Conservation (phyloP, 2,329 filamentous ascomycete species). For the Colletotrichum caudatum region DNA sequence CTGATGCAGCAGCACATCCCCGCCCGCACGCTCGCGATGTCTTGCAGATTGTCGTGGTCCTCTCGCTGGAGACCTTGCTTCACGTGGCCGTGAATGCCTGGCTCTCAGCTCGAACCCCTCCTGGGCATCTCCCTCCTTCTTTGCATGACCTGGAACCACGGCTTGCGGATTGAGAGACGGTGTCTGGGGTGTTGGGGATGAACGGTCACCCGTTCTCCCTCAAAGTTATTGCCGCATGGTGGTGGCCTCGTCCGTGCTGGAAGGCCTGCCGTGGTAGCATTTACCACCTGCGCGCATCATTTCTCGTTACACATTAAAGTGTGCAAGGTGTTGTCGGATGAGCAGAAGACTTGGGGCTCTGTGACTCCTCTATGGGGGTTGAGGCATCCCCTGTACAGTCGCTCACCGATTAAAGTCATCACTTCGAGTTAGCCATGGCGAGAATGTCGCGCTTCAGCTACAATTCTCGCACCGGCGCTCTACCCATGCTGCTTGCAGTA, state of each 20-base stretch:
- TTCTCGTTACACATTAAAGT: slow-evolving; percentile 59
- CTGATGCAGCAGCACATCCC: slow-evolving; percentile 47
- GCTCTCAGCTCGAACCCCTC: slow-evolving; percentile 86
- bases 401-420: slow-evolving; percentile 85
- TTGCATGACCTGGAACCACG: slow-evolving; percentile 57
- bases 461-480: slow-evolving; percentile 93
- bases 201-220: slow-evolving; percentile 77
- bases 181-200: slow-evolving; percentile 82
- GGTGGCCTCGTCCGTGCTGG: slow-evolving; percentile 45
- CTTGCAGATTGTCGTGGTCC: slow-evolving; percentile 84
- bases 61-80: slow-evolving; percentile 73
- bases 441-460: slow-evolving; percentile 93
- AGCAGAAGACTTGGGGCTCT: slow-evolving; percentile 54
- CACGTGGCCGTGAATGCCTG: slow-evolving; percentile 56
- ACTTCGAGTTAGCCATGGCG: slow-evolving; percentile 86
- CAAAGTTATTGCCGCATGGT: slow-evolving; percentile 77
- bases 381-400: slow-evolving; percentile 26
- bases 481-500: slow-evolving; percentile 67
- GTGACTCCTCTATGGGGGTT: slow-evolving; percentile 24
- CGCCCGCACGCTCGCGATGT: slow-evolving; percentile 64
- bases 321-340: slow-evolving; percentile 82
- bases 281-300: slow-evolving; percentile 60
- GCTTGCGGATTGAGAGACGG: slow-evolving; percentile 69
- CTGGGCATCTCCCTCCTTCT: slow-evolving; percentile 69
- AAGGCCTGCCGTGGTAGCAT: slow-evolving; percentile 45